Evolutionary conservation across 2,329 filamentous ascomycete genomes (phyloP), one percentile per base, ranked within the genome.

Genomic region (Aciculosporium take): DNA sequence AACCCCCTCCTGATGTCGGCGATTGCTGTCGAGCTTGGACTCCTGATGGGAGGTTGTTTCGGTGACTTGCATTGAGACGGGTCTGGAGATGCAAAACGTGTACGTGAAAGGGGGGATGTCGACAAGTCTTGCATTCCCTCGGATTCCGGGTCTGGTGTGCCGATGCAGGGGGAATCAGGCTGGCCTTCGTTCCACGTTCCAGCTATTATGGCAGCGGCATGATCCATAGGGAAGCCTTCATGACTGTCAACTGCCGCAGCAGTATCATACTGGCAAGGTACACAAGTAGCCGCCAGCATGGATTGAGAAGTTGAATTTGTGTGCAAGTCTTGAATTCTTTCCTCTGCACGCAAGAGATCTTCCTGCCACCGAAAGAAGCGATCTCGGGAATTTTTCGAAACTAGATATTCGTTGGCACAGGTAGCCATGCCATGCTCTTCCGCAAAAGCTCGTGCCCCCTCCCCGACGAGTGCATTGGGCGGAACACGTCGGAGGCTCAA

Each of bases 401-500:
- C 71, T 15, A 98, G 68, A 33, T 69, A 71, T 33, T 91, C 82
- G 51, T 86, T 79, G 5, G 78, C 72, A n/a, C 87, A 69, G 9
- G 85, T 67, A 0, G 73, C 65, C 56, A 96, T 76, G 7, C 84
- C 80, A 49, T 87, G 74, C 45, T 89, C 79, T 46, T 75, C 74
- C 0, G 89, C 91, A 60, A 93, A 98, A n/a, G 81, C 74, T 33
- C 75, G 81, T 13, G 91, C 91, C 9, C 91, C 91, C 49, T 84
- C 71, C 27, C 86, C 85, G 9, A 94, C 84, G 2, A 98, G 72
- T 20, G 95, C 76, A 53, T 95, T 96, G 8, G 91, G 91, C 7
- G 93, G 88, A 4, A 98, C 87, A 42, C 91, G 79, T 41, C 84
- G 78, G 39, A 96, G 72, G 7, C 85, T 84, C n/a, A 96, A 64